Evolutionary conservation across 129 eudicot species (phyloP).

Genomic region (Silybum marianum): DNA sequence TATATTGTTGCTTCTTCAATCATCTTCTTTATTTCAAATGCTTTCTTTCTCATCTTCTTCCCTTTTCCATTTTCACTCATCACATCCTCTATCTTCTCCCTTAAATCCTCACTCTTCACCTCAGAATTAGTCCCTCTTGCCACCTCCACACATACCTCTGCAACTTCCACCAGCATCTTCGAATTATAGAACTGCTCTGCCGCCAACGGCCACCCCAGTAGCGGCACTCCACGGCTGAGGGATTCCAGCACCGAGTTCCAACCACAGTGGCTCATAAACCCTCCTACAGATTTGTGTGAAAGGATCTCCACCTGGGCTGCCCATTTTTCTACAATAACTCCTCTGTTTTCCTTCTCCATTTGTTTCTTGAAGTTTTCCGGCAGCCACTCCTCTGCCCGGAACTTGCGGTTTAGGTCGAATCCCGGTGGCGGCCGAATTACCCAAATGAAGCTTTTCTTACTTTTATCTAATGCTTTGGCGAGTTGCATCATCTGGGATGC

Average conservation of each 20-base stretch:
- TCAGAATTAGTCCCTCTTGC: neutral
- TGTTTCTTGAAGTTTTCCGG: slow-evolving; percentile 51
- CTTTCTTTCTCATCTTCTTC: slow-evolving; percentile 46
- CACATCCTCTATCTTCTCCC: neutral
- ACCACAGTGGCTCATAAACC: slow-evolving; percentile 58
- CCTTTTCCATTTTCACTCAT: slow-evolving; percentile 35
- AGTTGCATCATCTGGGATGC: slow-evolving; percentile 67
- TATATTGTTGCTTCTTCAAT: slow-evolving; percentile 38
- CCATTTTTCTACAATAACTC: slow-evolving; percentile 59
- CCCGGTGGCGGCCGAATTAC: slow-evolving; percentile 69
- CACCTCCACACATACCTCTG: neutral
- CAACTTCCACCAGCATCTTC: slow-evolving; percentile 51
- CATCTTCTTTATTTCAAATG: slow-evolving; percentile 38
- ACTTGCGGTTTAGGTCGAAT: slow-evolving; percentile 43
- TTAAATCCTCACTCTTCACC: neutral
- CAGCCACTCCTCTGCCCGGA: slow-evolving; percentile 59
- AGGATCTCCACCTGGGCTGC: slow-evolving; percentile 63
- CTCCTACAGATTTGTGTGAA: slow-evolving; percentile 46
- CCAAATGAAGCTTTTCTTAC: slow-evolving; percentile 52
- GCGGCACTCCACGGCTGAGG: slow-evolving; percentile 50
- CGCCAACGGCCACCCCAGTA: slow-evolving; percentile 67
- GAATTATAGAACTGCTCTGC: slow-evolving; percentile 58
- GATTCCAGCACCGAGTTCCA: slow-evolving; percentile 76
- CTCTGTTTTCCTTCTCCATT: slow-evolving; percentile 35
- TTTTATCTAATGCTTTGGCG: slow-evolving; percentile 49